These are phyloP conservation scores for Aspergillus sp. DNA, from an alignment of 2,329 filamentous ascomycete species.

Conservation along the genomic window DNA sequence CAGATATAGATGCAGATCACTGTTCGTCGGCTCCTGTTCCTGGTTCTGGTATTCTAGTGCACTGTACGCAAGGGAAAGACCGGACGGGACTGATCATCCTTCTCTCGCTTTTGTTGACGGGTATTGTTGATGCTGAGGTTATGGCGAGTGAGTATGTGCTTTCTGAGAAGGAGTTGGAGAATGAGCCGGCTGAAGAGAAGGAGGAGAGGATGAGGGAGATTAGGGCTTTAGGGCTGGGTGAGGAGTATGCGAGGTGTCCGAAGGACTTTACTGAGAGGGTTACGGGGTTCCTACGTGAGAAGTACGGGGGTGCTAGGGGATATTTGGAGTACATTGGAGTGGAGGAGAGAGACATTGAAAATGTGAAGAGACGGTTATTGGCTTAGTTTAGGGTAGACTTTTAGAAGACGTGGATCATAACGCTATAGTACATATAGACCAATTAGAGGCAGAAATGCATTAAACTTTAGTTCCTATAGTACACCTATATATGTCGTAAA, in stretches of 20 bases:
- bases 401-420: neutral
- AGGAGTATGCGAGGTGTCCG: slow-evolving; percentile 70
- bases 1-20: neutral
- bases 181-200: slow-evolving; percentile 61
- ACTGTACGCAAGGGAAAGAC: slow-evolving; percentile 90
- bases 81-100: slow-evolving; percentile 72
- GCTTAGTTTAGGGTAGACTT: slow-evolving; percentile 14
- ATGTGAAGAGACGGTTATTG: slow-evolving; percentile 29
- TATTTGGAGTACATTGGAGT: slow-evolving; percentile 69
- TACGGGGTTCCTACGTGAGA: slow-evolving; percentile 55
- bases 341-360: slow-evolving; percentile 42
- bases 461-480: neutral
- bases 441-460: neutral
- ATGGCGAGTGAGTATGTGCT: slow-evolving; percentile 72
- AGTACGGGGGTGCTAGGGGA: slow-evolving; percentile 64
- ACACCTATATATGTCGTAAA: slow-evolving; percentile 2
- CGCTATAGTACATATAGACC: too few species aligned
- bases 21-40: slow-evolving; percentile 18
- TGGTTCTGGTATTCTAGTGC: slow-evolving; percentile 57
- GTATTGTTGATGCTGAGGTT: slow-evolving; percentile 53
- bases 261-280: slow-evolving; percentile 63
- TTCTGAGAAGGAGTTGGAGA: slow-evolving; percentile 61
- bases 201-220: slow-evolving; percentile 68
- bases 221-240: slow-evolving; percentile 65
- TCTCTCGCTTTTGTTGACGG: slow-evolving; percentile 65